Base-by-base conservation (phyloP, 75 land plant species). In the Chamaecyparis obtusa region DNA sequence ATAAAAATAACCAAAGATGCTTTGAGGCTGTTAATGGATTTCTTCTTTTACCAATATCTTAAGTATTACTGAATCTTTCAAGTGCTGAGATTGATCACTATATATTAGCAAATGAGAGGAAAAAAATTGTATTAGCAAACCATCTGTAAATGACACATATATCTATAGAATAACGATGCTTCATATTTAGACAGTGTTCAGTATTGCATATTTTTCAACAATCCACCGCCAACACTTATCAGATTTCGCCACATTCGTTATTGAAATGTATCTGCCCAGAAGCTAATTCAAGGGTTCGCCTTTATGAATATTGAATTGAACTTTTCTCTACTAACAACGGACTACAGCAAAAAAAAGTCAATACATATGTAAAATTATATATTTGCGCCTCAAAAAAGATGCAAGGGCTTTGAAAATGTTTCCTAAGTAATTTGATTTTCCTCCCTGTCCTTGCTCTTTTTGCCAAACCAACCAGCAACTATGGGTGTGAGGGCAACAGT, bases 401-500 rank as follows among this genome's bases (percentile, higher is more conserved):
- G 24, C 30, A 71, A 72, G 76, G 76, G 11, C 76, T 72, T 8
- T 13, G 11, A 72, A n/a, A 72, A 48, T 27, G 69, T 36, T 35
- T 55, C 44, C 46, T 80, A 80, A 44, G 27, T 39, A 19, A 7
- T 80, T 87, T 64, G 5, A 13, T 87, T 43, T 41, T 69, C 85
- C 74, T 86, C 82, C 15, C 81, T 74, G 21, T 67, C 88, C 79
- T 60, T 85, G 33, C 83, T 83, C 35, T 94, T 95, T 89, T 93
- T 95, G n/a, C 99, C 96, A 41, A 97, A 92, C 99, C 95, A 97
- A 87, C 95, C 33, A 49, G 98, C 98, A 71, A 97, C 99, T 76
- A 97, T 91, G 78, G 99, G 99, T 46, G 99, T 97, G 75, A 96
- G 94, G 72, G 98, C 98, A n/a, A 97, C 99, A 1, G 99, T 97